Percentiles rank a stretch among this genome's conserved stretches.
Evolutionary conservation across 495 filamentous ascomycete genomes (phyloP).

Genomic region (Aspergillus panamensis): DNA sequence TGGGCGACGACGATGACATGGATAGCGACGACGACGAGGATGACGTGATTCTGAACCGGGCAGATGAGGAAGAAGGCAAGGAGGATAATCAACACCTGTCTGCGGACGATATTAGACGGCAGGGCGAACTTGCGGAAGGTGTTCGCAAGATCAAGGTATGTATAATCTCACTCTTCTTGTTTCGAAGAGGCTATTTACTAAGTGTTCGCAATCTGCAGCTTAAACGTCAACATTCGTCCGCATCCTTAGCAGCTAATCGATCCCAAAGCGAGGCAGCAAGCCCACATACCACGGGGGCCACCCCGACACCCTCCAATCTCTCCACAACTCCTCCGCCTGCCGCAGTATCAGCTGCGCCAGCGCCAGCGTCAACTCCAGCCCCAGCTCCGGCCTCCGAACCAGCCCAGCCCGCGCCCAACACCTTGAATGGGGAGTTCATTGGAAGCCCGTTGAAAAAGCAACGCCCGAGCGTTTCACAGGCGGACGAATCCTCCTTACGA

Average conservation of each 20-base stretch:
- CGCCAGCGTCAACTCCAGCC: neutral
- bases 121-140: constrained; percentile 85
- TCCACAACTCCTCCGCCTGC: constrained; percentile 39
- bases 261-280: constrained; percentile 37
- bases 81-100: constrained; percentile 58
- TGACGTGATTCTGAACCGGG: constrained; percentile 53
- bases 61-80: constrained; percentile 71
- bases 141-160: constrained; percentile 89
- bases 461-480: constrained; percentile 63
- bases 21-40: constrained; percentile 71
- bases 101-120: constrained; percentile 75
- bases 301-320: constrained; percentile 35
- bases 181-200: constrained; percentile 5
- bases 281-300: constrained; percentile 42
- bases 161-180: constrained; percentile 8
- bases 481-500: constrained; percentile 53
- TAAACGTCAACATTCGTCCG: constrained; percentile 90
- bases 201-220: constrained; percentile 52
- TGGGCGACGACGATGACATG: constrained; percentile 59
- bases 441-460: constrained; percentile 85
- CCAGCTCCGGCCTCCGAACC: constrained; percentile 25
- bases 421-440: constrained; percentile 49
- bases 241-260: constrained; percentile 55
- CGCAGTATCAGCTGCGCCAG: constrained; percentile 18
- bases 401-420: constrained; percentile 29